Evolutionary conservation across 2,329 filamentous ascomycete genomes (phyloP), one percentile per base, ranked within the genome.

Genomic region (Raffaelea ambrosiae): DNA sequence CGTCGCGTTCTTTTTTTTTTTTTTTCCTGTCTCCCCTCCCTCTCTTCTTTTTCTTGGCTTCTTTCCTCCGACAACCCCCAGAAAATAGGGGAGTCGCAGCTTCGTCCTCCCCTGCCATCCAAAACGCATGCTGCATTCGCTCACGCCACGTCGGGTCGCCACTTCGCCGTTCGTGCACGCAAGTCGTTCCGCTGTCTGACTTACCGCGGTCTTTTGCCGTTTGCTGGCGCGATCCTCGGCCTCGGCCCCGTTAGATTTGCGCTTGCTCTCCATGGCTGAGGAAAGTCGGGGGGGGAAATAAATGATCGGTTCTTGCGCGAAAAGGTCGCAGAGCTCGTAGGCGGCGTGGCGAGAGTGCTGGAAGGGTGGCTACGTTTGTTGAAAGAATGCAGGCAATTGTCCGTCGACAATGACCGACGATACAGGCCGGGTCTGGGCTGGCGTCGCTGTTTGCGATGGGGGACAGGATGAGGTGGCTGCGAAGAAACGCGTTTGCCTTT

Each of bases 211-310:
- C 60, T 69, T 79, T 62, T 73, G 73, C 57, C 76, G 70, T 66
- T 81, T 81, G 7, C 71, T 65, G 48, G 71, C 70, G 58, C 76
- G 73, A 56, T 79, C 74, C 46, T 73, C 70, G 49, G 64, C 63
- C 49, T 78, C 74, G 42, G 64, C 64, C 44, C 52, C 52, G 35
- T n/a, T 48, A 9, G 54, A 53, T 38, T 55, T 55, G 50, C 54
- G 54, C 54, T 55, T 55, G 35, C 44, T n/a, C 31, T 55, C 52
- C 54, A 55, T 55, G n/a, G 39, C 18, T n/a, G n/a, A n/a, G n/a
- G n/a, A n/a, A n/a, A n/a, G n/a, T n/a, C n/a, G n/a, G n/a, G n/a
- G n/a, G n/a, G n/a, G n/a, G n/a, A n/a, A n/a, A n/a, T n/a, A n/a
- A n/a, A n/a, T n/a, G n/a, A n/a, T n/a, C n/a, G n/a, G n/a, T n/a